These are phyloP conservation scores for Nakaseomyces uthaithaninus DNA, from an alignment of 1,139 yeast genomes.

Conservation along the genomic window DNA sequence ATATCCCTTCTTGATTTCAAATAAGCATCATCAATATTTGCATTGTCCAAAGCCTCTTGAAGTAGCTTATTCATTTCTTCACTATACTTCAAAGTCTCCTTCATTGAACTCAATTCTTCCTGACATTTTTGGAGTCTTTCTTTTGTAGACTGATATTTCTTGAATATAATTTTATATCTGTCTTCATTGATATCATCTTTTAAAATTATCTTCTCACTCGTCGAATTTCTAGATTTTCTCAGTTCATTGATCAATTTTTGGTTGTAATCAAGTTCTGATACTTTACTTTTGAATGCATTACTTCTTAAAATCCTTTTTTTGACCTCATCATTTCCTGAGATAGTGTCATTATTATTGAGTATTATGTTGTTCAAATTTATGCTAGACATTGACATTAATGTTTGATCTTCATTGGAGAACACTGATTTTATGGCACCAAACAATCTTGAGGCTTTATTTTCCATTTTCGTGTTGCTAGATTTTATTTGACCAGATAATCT, in stretches of 20 bases:
- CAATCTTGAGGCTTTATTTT: neutral
- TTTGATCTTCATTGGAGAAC: slow-evolving; percentile 21
- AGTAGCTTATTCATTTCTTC: slow-evolving; percentile 27
- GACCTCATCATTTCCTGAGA: slow-evolving; percentile 12
- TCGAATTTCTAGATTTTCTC: slow-evolving; percentile 12
- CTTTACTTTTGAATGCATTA: slow-evolving; percentile 25
- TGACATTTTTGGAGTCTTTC: slow-evolving; percentile 45
- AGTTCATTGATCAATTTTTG: slow-evolving; percentile 22
- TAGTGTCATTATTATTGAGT: slow-evolving; percentile 9
- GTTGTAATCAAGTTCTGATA: slow-evolving; percentile 26
- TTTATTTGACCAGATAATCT: neutral
- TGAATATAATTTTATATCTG: slow-evolving; percentile 5
- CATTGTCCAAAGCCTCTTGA: slow-evolving; percentile 29
- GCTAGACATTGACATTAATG: slow-evolving; percentile 20
- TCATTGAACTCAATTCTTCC: slow-evolving; percentile 50
- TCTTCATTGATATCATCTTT: slow-evolving; percentile 2
- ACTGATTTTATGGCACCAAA: slow-evolving; percentile 17
- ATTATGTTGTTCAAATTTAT: slow-evolving; percentile 12
- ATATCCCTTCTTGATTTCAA: slow-evolving; percentile 30
- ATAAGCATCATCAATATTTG: slow-evolving; percentile 29
- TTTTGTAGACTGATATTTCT: slow-evolving; percentile 11
- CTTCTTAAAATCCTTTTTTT: slow-evolving; percentile 21
- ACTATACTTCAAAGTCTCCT: slow-evolving; percentile 46
- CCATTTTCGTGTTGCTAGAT: neutral
- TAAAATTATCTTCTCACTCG: slow-evolving; percentile 8